Percentiles rank a stretch among this genome's conserved stretches.
Conservation (phyloP, 2,329 filamentous ascomycete species). For the Pyricularia sp. region DNA sequence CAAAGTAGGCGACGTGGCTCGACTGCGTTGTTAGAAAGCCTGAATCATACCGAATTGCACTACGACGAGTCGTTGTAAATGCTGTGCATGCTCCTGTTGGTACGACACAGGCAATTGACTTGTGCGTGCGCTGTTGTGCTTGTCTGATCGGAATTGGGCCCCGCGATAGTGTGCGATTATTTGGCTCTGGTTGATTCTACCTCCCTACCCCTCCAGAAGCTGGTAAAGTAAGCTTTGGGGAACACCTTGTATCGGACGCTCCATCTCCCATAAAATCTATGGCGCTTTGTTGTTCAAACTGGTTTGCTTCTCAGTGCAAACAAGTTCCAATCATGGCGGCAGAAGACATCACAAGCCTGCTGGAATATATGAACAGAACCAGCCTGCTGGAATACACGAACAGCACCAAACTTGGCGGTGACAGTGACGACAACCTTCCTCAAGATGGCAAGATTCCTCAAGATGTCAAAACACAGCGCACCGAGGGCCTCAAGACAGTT, state of each 20-base stretch:
- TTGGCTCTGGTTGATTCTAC: not conserved
- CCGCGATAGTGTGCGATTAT: not conserved
- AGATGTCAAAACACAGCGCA: constrained; percentile 11
- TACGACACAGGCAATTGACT: not conserved
- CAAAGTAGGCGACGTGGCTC: no score
- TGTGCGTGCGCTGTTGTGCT: not conserved
- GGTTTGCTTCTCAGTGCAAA: not conserved
- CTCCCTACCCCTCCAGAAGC: not conserved
- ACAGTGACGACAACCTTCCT: constrained; percentile 11
- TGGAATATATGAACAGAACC: constrained; percentile 1
- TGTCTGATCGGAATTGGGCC: not conserved
- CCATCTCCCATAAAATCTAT: not conserved
- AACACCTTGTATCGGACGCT: not conserved
- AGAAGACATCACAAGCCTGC: not conserved
- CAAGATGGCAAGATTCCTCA: constrained; percentile 9
- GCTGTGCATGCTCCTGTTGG: no score
- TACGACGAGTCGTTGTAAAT: no score
- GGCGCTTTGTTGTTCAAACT: not conserved
- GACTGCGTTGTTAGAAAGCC: no score
- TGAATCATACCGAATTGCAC: no score
- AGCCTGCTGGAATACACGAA: not conserved
- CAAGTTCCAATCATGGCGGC: not conserved
- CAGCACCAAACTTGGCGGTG: constrained; percentile 5
- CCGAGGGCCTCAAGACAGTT: constrained; percentile 21
- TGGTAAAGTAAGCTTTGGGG: not conserved